Percentiles rank a stretch among this genome's conserved stretches.
phyloP scores from a whole-genome alignment of 1,284 basidiomycete species.

The Ustilago crameri region DNA sequence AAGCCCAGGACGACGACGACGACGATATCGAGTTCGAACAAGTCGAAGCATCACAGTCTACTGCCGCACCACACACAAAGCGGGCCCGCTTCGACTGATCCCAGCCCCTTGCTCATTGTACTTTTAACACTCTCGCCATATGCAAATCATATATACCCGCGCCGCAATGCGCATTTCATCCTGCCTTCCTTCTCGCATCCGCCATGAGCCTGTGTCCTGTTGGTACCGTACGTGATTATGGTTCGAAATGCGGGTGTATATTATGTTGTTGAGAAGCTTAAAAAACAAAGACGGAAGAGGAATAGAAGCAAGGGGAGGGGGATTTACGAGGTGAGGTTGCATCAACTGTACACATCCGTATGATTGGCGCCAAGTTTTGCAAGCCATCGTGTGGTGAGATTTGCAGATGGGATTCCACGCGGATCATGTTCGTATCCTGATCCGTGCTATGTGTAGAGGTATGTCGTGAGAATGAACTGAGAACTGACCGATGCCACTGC shows the following conservation, averaged over 20 bases:
- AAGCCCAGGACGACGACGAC: conserved; percentile 9
- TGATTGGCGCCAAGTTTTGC: background rate
- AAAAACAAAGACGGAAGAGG: conserved; percentile 3
- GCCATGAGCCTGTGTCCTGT: no score
- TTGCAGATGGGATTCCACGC: background rate
- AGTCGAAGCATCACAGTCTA: background rate
- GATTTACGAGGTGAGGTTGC: background rate
- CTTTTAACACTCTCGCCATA: background rate
- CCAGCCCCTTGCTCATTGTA: background rate
- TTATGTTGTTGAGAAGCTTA: conserved; percentile 24
- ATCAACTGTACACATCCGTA: conserved; percentile 7
- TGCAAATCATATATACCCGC: conserved; percentile 24
- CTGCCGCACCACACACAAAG: conserved; percentile 6
- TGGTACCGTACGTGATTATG: no score
- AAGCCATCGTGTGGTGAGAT: background rate
- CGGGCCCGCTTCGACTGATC: conserved; percentile 23
- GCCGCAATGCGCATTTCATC: conserved; percentile 1
- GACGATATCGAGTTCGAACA: conserved; percentile 23
- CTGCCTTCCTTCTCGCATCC: no score
- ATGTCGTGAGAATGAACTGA: background rate
- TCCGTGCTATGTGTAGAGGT: conserved; percentile 4
- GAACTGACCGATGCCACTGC: background rate
- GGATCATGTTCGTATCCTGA: background rate
- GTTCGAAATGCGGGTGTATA: conserved; percentile 46
- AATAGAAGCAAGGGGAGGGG: background rate